phyloP scores from a whole-genome alignment of 106 monocot genomes.

The Agapanthus africanus region DNA sequence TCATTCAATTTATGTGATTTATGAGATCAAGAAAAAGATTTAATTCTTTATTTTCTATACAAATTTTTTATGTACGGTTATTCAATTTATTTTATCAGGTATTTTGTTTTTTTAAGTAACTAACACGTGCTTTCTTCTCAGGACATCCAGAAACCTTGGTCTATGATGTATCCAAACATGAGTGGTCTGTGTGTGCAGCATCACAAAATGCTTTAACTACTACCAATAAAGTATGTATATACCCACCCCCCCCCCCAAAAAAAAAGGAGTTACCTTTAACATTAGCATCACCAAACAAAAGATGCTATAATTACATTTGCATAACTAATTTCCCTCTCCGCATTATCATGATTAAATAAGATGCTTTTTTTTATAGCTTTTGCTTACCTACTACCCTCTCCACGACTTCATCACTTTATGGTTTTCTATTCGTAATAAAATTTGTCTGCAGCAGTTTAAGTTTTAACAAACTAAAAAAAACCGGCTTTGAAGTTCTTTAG shows the following conservation, averaged over 20 bases:
- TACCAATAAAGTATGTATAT: slow-evolving; percentile 63
- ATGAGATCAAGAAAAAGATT: not conserved
- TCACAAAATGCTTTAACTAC: slow-evolving; percentile 63
- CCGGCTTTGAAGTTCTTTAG: not conserved
- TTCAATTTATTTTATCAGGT: not conserved
- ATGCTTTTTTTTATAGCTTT: not conserved
- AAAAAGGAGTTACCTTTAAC: not conserved
- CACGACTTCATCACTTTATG: not conserved
- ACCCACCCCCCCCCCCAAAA: too few relatives aligned
- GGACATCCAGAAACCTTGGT: slow-evolving; percentile 77
- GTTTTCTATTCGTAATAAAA: not conserved
- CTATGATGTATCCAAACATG: slow-evolving; percentile 67
- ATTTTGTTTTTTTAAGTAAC: not conserved
- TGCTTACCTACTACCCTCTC: not conserved
- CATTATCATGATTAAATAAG: not conserved
- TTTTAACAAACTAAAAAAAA: not conserved
- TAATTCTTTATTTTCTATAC: not conserved
- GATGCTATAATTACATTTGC: not conserved
- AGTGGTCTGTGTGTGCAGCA: slow-evolving; percentile 60
- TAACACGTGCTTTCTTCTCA: slow-evolving; percentile 26
- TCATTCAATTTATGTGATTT: not conserved
- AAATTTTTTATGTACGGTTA: slow-evolving; percentile 1
- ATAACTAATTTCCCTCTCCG: not conserved
- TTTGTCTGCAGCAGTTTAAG: not conserved
- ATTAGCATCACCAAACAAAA: not conserved